Base-by-base conservation (phyloP, 2,329 filamentous ascomycete species). In the Alternaria burnsii region DNA sequence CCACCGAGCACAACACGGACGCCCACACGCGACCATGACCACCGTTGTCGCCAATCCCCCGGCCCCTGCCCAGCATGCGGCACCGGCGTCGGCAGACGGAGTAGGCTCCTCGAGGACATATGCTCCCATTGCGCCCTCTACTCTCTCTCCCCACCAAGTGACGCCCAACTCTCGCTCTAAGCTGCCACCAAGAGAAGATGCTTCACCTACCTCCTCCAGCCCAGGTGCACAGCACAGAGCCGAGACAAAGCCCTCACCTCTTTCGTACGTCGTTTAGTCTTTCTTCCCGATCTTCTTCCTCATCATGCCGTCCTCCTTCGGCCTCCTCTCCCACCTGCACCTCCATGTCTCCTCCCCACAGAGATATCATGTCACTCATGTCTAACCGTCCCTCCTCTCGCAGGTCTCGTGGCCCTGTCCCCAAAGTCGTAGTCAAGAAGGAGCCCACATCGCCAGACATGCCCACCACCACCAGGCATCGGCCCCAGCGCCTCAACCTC, bases 371-470 rank as follows among this genome's bases (percentile, higher is more conserved):
- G 58, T 73, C 60, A 40, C 34, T 48, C 63, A 67, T 63, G 58
- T 73, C 69, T 75, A 74, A 75, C 72, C 67, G 74, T 84, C 84
- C 69, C 76, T 71, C 70, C 26, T 71, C 69, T 18, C 68, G 61
- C 84, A 79, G 85, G 84, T 81, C 84, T 80, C 83, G 85, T 77
- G 80, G 82, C 78, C 75, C 81, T 46, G 80, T 84, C 60, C 91
- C 92, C 41, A 94, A 92, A 81, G 96, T 97, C 65, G 86, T 97
- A 66, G 94, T 99, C 61, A 98, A 98, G 85, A 97, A 97, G 81
- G 95, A 99, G 79, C 94, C 94, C 12, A 82, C 91, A 42, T 97
- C 94, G 47, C 94, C 94, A 55, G 91, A 91, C 65, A 87, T 95
- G 73, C 85, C 88, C 53, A 87, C 88, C 61, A 87, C 90, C 55